A percentile compares a stretch with the other conserved stretches of the same genome.
Conservation (phyloP, 78 protist genomes). For the Dictyostelium firmibasis region DNA sequence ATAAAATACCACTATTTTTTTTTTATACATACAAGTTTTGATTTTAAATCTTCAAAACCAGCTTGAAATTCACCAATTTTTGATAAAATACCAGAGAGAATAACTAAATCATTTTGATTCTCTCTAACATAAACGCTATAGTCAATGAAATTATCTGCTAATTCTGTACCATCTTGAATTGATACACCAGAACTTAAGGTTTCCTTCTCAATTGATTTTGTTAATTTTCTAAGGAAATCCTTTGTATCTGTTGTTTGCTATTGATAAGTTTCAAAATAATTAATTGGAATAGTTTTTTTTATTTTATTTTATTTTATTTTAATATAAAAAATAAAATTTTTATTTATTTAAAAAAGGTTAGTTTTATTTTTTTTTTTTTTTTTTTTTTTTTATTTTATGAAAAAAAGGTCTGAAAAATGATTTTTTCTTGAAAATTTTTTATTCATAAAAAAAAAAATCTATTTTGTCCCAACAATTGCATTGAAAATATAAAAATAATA, state of each 20-base stretch:
- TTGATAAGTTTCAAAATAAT: background rate
- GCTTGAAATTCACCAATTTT: slow-evolving; percentile 82
- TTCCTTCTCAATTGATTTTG: slow-evolving; percentile 66
- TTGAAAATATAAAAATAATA: too few relatives aligned
- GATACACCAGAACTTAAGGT: slow-evolving; percentile 65
- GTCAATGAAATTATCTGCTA: slow-evolving; percentile 61
- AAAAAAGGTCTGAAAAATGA: too few relatives aligned
- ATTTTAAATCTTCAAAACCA: slow-evolving; percentile 75
- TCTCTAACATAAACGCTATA: slow-evolving; percentile 72
- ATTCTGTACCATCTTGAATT: slow-evolving; percentile 77
- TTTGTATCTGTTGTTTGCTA: slow-evolving; percentile 61
- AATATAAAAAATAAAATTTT: background rate
- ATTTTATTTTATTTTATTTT: background rate
- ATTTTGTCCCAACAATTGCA: background rate
- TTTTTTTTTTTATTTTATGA: too few relatives aligned
- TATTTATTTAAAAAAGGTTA: background rate
- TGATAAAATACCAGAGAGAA: slow-evolving; percentile 69
- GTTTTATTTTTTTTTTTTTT: too few relatives aligned
- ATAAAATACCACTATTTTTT: too few relatives aligned
- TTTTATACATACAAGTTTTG: slow-evolving; percentile 29
- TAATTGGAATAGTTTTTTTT: too few relatives aligned
- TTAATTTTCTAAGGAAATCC: slow-evolving; percentile 40
- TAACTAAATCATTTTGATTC: slow-evolving; percentile 37
- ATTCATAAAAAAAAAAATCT: background rate
- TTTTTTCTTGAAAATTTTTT: background rate